Evolutionary conservation across 768 basidiomycete genomes (phyloP).

Genomic region (Leccinum incarnatum): DNA sequence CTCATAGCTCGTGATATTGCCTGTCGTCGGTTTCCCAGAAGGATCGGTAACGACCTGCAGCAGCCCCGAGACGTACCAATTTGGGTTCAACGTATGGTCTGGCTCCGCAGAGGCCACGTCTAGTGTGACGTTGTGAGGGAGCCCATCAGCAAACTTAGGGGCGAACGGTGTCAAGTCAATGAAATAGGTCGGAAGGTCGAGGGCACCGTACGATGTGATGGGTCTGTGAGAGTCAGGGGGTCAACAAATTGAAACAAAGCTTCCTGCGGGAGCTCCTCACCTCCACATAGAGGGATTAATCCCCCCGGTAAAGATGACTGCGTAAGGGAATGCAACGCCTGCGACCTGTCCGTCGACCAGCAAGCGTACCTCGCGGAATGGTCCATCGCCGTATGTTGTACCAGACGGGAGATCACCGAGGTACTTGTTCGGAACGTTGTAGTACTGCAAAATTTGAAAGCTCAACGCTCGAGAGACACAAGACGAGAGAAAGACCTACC

Average conservation of each 20-base stretch:
- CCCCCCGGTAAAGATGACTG: slow-evolving; percentile 71
- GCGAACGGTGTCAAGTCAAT: slow-evolving; percentile 78
- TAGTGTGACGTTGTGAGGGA: slow-evolving; percentile 68
- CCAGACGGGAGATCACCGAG: slow-evolving; percentile 50
- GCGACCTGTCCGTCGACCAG: slow-evolving; percentile 56
- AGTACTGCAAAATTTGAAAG: slow-evolving; percentile 46
- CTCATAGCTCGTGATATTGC: slow-evolving; percentile 58
- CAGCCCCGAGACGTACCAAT: slow-evolving; percentile 74
- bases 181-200: slow-evolving; percentile 77
- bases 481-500: slow-evolving; percentile 40
- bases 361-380: slow-evolving; percentile 63
- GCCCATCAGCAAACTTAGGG: slow-evolving; percentile 62
- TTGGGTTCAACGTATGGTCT: slow-evolving; percentile 62
- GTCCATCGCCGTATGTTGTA: slow-evolving; percentile 46
- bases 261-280: slow-evolving; percentile 30
- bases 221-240: slow-evolving; percentile 40
- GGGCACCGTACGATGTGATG: slow-evolving; percentile 72
- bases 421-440: slow-evolving; percentile 62
- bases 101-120: slow-evolving; percentile 71
- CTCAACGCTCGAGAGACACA: neutral
- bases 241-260: neutral
- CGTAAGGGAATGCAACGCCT: slow-evolving; percentile 56
- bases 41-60: slow-evolving; percentile 68
- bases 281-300: slow-evolving; percentile 69
- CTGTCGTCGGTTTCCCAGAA: slow-evolving; percentile 63